Percentiles rank a stretch among this genome's conserved stretches.
These are phyloP conservation scores for Prillingera fragicola DNA, from an alignment of 1,284 basidiomycete species.

Conservation along the genomic window DNA sequence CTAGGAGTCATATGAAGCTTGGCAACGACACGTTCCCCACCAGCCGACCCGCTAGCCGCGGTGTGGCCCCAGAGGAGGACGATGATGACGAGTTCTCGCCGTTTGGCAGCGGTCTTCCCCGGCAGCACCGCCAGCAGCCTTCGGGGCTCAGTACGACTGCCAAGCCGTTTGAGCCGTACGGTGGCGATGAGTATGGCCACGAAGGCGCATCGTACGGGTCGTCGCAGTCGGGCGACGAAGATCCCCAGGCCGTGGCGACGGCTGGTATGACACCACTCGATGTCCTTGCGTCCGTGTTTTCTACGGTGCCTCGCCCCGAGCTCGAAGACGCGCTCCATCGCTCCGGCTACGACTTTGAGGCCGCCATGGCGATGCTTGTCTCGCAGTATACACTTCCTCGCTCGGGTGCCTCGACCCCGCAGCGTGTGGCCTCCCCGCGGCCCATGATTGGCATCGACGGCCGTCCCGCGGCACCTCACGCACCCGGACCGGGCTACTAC, in stretches of 20 bases:
- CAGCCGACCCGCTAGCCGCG: slow-evolving; percentile 18
- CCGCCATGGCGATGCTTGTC: slow-evolving; percentile 85
- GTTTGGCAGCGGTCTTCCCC: slow-evolving; percentile 46
- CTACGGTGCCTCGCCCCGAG: slow-evolving; percentile 78
- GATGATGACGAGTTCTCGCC: slow-evolving; percentile 56
- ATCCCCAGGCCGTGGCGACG: slow-evolving; percentile 22
- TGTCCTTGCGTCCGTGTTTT: slow-evolving; percentile 86
- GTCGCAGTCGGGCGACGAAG: slow-evolving; percentile 31
- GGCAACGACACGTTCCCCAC: slow-evolving; percentile 34
- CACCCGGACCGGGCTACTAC: slow-evolving; percentile 41
- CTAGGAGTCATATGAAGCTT: slow-evolving; percentile 28
- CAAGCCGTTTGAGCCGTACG: slow-evolving; percentile 40
- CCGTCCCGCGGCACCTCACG: slow-evolving; percentile 21
- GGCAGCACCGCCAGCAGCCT: slow-evolving; percentile 24
- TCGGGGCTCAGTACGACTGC: slow-evolving; percentile 29
- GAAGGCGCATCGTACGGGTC: slow-evolving; percentile 37
- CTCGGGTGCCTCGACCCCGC: slow-evolving; percentile 43
- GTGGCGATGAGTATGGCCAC: slow-evolving; percentile 1
- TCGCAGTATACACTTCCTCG: slow-evolving; percentile 54
- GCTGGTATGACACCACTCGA: slow-evolving; percentile 96
- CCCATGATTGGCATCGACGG: slow-evolving; percentile 32
- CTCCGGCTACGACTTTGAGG: slow-evolving; percentile 90
- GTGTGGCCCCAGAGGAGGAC: slow-evolving; percentile 44
- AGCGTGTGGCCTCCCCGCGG: slow-evolving; percentile 34
- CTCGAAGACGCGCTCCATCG: slow-evolving; percentile 85